Evolutionary conservation across 306 rosid species (phyloP), one percentile per base, ranked within the genome.

Genomic region (Luffa aegyptiaca): DNA sequence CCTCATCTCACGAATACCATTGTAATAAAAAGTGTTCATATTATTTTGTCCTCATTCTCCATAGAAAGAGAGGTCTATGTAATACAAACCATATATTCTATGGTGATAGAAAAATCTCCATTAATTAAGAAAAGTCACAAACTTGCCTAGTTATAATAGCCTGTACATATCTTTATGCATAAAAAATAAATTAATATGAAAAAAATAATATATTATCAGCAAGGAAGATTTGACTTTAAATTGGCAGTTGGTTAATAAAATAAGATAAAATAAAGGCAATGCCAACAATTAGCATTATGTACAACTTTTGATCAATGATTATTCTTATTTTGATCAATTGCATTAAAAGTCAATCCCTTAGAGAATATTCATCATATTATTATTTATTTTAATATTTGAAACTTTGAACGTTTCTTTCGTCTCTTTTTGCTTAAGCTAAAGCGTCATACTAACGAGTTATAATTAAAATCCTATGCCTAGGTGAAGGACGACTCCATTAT

Each of bases 261-360:
- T 26, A 5, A n/a, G 37, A 59, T 20, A 12, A 37, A 37, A 44
- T 55, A 74, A 10, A 65, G 44, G 58, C 41, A 79, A 64, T 52
- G 70, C 81, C 33, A 79, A 65, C 48, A 65, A 65, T 65, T 37
- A 65, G 49, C 73, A 65, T 65, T 39, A 37, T 65, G n/a, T 12
- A 18, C 14, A 64, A 64, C 21, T 64, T 62, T 62, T 64, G 5
- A 36, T 64, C 71, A 64, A 64, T 64, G 26, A 33, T 64, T 7
- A 33, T 64, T 7, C 69, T 62, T 17, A 5, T 64, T 14, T 64
- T 64, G 5, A 33, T 37, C 45, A 66, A 7, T 39, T 66, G 51
- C 31, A 16, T 39, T 31, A 8, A 66, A 66, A 66, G 74, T 37
- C 70, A 35, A 63, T 35, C 5, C 70, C 20, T 62, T 10, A 2